Base-by-base conservation (phyloP, 2,329 filamentous ascomycete species). In the Nigrograna mackinnonii region DNA sequence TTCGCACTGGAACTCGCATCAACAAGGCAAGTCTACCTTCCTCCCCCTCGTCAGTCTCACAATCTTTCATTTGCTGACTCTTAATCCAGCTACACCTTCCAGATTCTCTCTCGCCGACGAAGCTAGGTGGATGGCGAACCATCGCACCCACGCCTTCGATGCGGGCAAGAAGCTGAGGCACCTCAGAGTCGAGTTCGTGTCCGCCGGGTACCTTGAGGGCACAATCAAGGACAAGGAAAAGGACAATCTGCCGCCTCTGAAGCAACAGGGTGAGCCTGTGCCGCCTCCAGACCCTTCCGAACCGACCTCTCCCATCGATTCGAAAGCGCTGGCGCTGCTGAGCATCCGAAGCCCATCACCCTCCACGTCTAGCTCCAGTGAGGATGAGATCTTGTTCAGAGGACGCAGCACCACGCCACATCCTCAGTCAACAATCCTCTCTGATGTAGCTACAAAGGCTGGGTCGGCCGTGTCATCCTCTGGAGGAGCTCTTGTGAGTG, bases 361-460 rank as follows among this genome's bases (percentile, higher is more conserved):
- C 4, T 67, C 62, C 4, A 56, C 47, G 20, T 44, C 46, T 1
- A 41, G 38, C 34, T 88, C 86, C 0, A 87, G 85, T 56, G 87
- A 88, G 35, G 89, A 96, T 50, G 73, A 89, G 4, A 83, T 91
- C 35, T 48, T 69, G 14, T 70, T 70, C 48, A 52, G 49, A 45
- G 67, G 67, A 6, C 62, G 67, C 35, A 44, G 43, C 12, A 46
- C 47, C 13, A 45, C 40, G 11, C 31, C 46, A n/a, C n/a, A n/a
- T n/a, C n/a, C n/a, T n/a, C n/a, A n/a, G n/a, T n/a, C n/a, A n/a
- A n/a, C n/a, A n/a, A n/a, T n/a, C n/a, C n/a, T n/a, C n/a, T n/a
- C n/a, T n/a, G n/a, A n/a, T n/a, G n/a, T n/a, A n/a, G n/a, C n/a
- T n/a, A n/a, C n/a, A n/a, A n/a, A n/a, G n/a, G n/a, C n/a, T n/a